phyloP scores from a whole-genome alignment of 306 rosid genomes.

The Lagenaria siceraria region DNA sequence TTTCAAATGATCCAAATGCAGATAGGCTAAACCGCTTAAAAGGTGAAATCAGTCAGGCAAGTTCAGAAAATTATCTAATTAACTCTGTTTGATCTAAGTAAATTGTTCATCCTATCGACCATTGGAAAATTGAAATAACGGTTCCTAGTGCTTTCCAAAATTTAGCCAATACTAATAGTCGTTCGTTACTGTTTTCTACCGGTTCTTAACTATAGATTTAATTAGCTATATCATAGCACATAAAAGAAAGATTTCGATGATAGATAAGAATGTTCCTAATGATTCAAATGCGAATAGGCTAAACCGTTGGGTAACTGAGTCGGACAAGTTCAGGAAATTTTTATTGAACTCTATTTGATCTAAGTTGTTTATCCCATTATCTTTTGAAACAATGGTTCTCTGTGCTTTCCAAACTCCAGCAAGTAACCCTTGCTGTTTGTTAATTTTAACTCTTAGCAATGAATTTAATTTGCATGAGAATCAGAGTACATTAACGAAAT shows the following conservation, averaged over 20 bases:
- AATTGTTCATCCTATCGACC: not conserved
- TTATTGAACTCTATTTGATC: not conserved
- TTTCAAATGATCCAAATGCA: conserved; percentile 64
- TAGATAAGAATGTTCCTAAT: conserved; percentile 16
- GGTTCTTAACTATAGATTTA: not conserved
- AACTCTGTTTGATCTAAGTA: not conserved
- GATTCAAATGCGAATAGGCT: conserved; percentile 62
- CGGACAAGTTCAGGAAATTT: conserved; percentile 23
- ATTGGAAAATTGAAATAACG: not conserved
- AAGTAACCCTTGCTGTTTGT: not conserved
- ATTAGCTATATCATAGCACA: not conserved
- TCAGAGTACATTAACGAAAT: not conserved
- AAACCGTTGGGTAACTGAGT: conserved; percentile 57
- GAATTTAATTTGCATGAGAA: not conserved
- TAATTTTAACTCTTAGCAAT: not conserved
- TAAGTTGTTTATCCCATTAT: not conserved
- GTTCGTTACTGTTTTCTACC: not conserved
- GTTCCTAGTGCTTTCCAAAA: not conserved
- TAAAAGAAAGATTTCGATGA: not conserved
- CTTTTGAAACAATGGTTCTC: not conserved
- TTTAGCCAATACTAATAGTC: not conserved
- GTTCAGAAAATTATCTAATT: not conserved
- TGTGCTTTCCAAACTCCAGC: not conserved
- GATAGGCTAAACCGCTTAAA: conserved; percentile 59
- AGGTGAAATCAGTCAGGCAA: conserved; percentile 85